phyloP scores from a whole-genome alignment of 2,329 filamentous ascomycete species.

The Colletotrichum graminicola region DNA sequence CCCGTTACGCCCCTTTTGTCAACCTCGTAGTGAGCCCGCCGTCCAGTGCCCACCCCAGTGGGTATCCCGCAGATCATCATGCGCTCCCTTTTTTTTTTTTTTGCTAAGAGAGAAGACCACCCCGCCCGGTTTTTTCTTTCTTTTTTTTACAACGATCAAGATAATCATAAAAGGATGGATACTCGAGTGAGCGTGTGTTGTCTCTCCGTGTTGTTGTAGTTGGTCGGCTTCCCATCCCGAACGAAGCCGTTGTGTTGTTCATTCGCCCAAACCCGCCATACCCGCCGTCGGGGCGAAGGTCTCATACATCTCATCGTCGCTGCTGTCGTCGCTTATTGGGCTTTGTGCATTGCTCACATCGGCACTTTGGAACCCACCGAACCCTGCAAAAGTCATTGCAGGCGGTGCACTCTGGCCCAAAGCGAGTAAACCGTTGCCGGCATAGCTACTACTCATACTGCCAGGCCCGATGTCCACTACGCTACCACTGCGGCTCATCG shows the following conservation, averaged over 20 bases:
- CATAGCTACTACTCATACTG: constrained; percentile 52
- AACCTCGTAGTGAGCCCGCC: background rate
- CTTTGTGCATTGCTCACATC: constrained; percentile 66
- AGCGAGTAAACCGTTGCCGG: constrained; percentile 43
- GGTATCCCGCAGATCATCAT: constrained; percentile 37
- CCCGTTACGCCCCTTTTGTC: background rate
- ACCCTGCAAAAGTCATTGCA: constrained; percentile 48
- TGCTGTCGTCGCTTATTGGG: constrained; percentile 63
- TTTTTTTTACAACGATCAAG: background rate
- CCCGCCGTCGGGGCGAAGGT: constrained; percentile 53
- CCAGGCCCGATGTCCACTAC: constrained; percentile 58
- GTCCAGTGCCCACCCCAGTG: constrained; percentile 16
- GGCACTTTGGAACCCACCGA: constrained; percentile 60
- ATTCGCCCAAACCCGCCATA: constrained; percentile 49
- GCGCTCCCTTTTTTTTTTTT: constrained; percentile 13
- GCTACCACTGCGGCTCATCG: constrained; percentile 68
- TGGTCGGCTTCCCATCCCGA: constrained; percentile 10
- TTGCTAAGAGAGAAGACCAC: constrained; percentile 5
- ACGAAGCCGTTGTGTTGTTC: constrained; percentile 12
- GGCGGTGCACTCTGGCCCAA: constrained; percentile 37
- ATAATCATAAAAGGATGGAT: background rate
- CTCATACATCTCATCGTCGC: constrained; percentile 69
- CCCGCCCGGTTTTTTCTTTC: background rate
- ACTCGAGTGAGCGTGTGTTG: constrained; percentile 23
- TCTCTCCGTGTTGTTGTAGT: constrained; percentile 29